Evolutionary conservation across 371 early-diverging fungal species (phyloP), one percentile per base, ranked within the genome.

Genomic region (Mucor ambiguus): DNA sequence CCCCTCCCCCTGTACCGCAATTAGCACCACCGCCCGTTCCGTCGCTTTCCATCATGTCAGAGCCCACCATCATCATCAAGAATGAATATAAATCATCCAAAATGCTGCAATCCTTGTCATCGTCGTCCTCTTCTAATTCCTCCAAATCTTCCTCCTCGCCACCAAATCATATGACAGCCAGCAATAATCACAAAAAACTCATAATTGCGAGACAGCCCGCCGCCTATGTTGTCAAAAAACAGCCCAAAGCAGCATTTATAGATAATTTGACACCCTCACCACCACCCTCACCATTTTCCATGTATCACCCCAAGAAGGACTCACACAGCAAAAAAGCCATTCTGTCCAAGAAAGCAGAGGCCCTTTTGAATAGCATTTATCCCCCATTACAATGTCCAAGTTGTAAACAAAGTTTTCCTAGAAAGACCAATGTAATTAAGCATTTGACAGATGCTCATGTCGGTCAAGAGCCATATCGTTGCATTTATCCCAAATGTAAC

Each of bases 371-470:
- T 38, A 54, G 69, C 3, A 67, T 75, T 12, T 82, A 80, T 60
- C 72, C 76, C 35, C 83, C 81, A 30, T 61, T 81, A 18, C 72
- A 75, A 58, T 83, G 83, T 58, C 83, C 83, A 11, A 61, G 75
- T 11, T 83, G 83, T 49, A 65, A 69, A 12, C 63, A 77, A 59
- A 24, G 37, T 24, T 79, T 83, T 30, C 77, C 73, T 46, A 67
- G 78, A 56, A 80, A 80, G 35, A 83, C 79, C 1, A 79, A 83
- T 54, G 83, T 83, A 5, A 78, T 81, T 33, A 79, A 77, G 33
- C 83, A 83, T 60, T 57, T 83, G 24, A 67, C 77, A 1, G 75
- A 74, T 44, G 69, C 61, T 6, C 83, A 83, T 57, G 55, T 67
- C 14, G 79, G 79, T 7, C 71, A 80, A 58, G 83, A 83, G 57